Percentiles rank a stretch among this genome's conserved stretches.
Conservation (phyloP, 176 grass and related monocot species). For the Hordeum marinum region DNA sequence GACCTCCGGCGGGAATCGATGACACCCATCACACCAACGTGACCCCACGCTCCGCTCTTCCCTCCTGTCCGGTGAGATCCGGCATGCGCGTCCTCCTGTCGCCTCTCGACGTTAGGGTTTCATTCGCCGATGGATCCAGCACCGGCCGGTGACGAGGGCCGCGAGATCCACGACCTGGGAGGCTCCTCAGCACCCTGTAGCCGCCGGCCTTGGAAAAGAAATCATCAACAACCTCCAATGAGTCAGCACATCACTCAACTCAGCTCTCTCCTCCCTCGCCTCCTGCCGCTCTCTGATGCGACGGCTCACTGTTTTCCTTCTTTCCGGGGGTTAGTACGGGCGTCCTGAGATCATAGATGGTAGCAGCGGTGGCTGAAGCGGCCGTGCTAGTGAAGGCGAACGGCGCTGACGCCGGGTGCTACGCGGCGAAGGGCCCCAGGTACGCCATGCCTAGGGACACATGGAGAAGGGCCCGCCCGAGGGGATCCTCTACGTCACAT, state of each 20-base stretch:
- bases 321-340: background rate
- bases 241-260: background rate
- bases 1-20: too few relatives aligned
- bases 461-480: constrained; percentile 76
- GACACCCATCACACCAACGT: too few relatives aligned
- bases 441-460: constrained; percentile 83
- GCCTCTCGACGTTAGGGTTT: too few relatives aligned
- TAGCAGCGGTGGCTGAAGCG: constrained; percentile 1
- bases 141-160: too few relatives aligned
- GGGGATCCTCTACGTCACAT: constrained; percentile 89
- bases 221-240: background rate
- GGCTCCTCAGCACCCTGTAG: too few relatives aligned
- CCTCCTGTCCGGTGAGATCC: too few relatives aligned
- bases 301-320: background rate
- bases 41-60: too few relatives aligned
- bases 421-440: constrained; percentile 45
- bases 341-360: constrained; percentile 51
- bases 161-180: too few relatives aligned
- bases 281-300: background rate
- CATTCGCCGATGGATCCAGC: too few relatives aligned
- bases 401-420: constrained; percentile 26
- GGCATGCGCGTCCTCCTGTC: too few relatives aligned
- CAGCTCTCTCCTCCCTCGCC: background rate
- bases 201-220: too few relatives aligned
- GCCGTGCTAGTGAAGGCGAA: background rate